Percentiles rank a stretch among this genome's conserved stretches.
phyloP scores from a whole-genome alignment of 1,139 yeast genomes.

The Suzukiozyma palmioleophila region DNA sequence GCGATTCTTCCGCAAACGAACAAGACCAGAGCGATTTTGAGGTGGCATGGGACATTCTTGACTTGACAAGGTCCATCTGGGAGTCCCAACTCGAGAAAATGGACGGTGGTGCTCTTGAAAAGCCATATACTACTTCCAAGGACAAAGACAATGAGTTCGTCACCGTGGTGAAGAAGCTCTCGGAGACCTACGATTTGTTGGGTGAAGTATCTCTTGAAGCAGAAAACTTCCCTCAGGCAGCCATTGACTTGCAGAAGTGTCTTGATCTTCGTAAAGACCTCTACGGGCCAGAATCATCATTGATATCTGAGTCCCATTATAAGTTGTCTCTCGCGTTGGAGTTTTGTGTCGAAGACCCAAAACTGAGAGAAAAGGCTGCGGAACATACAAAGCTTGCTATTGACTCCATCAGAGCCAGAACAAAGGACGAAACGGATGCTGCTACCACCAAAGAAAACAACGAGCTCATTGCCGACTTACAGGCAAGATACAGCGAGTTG shows the following conservation, averaged over 20 bases:
- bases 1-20: conserved; percentile 30
- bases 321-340: conserved; percentile 79
- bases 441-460: conserved; percentile 39
- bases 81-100: conserved; percentile 38
- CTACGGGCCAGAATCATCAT: conserved; percentile 47
- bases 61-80: conserved; percentile 64
- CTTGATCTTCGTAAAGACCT: conserved; percentile 54
- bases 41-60: conserved; percentile 83
- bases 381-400: conserved; percentile 59
- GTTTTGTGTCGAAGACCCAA: conserved; percentile 53
- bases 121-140: conserved; percentile 34
- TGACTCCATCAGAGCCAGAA: conserved; percentile 50
- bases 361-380: conserved; percentile 49
- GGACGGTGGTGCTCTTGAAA: conserved; percentile 11
- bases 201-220: conserved; percentile 90
- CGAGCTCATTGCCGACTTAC: conserved; percentile 51
- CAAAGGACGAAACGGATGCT: conserved; percentile 23
- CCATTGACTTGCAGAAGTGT: conserved; percentile 57
- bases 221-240: conserved; percentile 76
- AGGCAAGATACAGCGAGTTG: conserved; percentile 49
- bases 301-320: conserved; percentile 76
- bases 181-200: conserved; percentile 72
- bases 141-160: conserved; percentile 30
- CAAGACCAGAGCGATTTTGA: conserved; percentile 72
- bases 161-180: conserved; percentile 47